phyloP scores from a whole-genome alignment of 2,329 filamentous ascomycete genomes.

The Aureobasidium musti region DNA sequence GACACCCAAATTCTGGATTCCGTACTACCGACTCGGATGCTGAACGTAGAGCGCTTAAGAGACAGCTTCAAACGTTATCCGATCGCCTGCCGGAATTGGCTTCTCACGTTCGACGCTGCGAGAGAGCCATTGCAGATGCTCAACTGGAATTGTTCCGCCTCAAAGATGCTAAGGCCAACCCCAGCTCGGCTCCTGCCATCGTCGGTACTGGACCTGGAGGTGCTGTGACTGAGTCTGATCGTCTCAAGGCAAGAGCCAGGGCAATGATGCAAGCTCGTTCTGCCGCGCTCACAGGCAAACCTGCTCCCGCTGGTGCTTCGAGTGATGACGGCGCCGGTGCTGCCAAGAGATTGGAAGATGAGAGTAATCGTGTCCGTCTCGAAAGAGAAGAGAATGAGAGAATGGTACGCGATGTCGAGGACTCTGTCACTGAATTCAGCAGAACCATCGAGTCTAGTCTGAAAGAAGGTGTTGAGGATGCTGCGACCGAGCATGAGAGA shows the following conservation, averaged over 20 bases:
- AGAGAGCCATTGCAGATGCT: slow-evolving; percentile 89
- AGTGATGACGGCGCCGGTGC: slow-evolving; percentile 73
- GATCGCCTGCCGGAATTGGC: slow-evolving; percentile 91
- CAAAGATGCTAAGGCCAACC: slow-evolving; percentile 89
- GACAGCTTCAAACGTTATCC: slow-evolving; percentile 83
- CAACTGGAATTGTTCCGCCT: slow-evolving; percentile 90
- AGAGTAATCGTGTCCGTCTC: slow-evolving; percentile 74
- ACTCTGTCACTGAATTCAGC: slow-evolving; percentile 88
- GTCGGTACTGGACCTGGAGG: slow-evolving; percentile 93
- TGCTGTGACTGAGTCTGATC: slow-evolving; percentile 85
- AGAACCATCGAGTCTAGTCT: slow-evolving; percentile 82
- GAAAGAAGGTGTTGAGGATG: slow-evolving; percentile 75
- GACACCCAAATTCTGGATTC: slow-evolving; percentile 75
- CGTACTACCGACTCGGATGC: slow-evolving; percentile 78
- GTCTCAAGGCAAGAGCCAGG: slow-evolving; percentile 90
- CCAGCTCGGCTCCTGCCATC: slow-evolving; percentile 74
- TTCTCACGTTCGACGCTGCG: slow-evolving; percentile 85
- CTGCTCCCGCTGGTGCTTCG: slow-evolving; percentile 69
- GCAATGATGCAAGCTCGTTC: slow-evolving; percentile 99
- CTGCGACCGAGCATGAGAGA: slow-evolving; percentile 82
- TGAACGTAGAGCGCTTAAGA: slow-evolving; percentile 80
- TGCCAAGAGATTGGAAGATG: slow-evolving; percentile 83
- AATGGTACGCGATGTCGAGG: slow-evolving; percentile 96
- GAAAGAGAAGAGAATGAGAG: slow-evolving; percentile 94
- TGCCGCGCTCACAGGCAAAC: slow-evolving; percentile 85